phyloP scores from a whole-genome alignment of 108 stramenopile species.

The Discostella pseudostelligera region DNA sequence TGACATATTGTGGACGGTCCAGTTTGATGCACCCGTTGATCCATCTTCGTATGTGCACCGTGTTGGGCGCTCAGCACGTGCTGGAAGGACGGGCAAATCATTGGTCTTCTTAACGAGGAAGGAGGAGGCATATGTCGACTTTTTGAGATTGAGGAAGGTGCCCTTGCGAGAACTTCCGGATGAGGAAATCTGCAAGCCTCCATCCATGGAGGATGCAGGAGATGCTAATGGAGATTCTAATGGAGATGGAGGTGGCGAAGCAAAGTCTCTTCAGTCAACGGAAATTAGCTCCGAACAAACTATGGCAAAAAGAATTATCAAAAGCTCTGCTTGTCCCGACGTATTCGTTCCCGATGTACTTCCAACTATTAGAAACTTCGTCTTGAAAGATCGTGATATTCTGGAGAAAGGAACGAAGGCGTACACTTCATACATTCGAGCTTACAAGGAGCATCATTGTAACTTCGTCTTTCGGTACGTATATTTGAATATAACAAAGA shows the following conservation, averaged over 20 bases:
- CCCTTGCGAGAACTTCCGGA: slow-evolving; percentile 63
- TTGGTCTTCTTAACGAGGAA: slow-evolving; percentile 87
- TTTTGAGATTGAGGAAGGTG: slow-evolving; percentile 83
- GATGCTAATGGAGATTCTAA: slow-evolving; percentile 7
- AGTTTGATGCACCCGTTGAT: slow-evolving; percentile 96
- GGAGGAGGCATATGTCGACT: slow-evolving; percentile 94
- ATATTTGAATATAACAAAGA: slow-evolving; percentile 1
- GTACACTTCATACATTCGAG: slow-evolving; percentile 90
- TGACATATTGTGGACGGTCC: slow-evolving; percentile 95
- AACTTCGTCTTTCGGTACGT: slow-evolving; percentile 88
- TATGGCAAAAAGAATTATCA: slow-evolving; percentile 26
- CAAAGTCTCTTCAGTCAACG: not conserved
- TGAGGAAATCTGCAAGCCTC: slow-evolving; percentile 58
- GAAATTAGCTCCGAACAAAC: not conserved
- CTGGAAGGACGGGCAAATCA: slow-evolving; percentile 84
- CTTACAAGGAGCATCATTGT: slow-evolving; percentile 95
- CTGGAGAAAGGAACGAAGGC: slow-evolving; percentile 97
- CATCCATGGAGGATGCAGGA: slow-evolving; percentile 17
- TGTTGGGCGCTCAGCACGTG: slow-evolving; percentile 95
- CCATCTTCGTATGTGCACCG: slow-evolving; percentile 97
- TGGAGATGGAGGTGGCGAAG: not conserved
- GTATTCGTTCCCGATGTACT: slow-evolving; percentile 59
- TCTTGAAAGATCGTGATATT: slow-evolving; percentile 88
- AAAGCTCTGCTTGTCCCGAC: slow-evolving; percentile 35
- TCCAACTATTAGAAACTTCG: slow-evolving; percentile 63